These are phyloP conservation scores for Crithidia sp. DNA, from an alignment of 208 protist genomes.

Conservation along the genomic window DNA sequence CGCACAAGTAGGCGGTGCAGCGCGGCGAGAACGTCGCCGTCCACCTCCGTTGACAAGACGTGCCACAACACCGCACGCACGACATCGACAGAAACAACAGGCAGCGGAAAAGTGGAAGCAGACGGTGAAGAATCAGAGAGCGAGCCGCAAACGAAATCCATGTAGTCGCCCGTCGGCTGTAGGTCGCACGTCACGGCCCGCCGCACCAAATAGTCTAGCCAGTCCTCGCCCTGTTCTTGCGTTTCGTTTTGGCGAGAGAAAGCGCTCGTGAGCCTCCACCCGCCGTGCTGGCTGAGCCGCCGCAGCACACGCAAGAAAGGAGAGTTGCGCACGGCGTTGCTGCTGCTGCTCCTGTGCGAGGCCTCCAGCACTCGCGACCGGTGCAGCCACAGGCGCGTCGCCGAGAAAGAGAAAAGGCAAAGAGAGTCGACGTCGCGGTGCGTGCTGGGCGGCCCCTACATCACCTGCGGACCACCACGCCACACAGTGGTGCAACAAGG, in stretches of 20 bases:
- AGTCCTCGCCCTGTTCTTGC: conserved; percentile 24
- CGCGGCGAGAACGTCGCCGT: conserved; percentile 32
- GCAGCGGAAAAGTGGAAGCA: neutral
- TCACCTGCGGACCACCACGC: conserved; percentile 16
- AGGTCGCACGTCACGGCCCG: conserved; percentile 15
- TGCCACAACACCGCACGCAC: conserved; percentile 55
- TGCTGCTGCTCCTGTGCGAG: neutral
- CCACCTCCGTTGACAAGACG: conserved; percentile 56
- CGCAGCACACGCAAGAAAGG: conserved; percentile 30
- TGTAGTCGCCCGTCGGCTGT: conserved; percentile 8
- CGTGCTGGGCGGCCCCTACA: neutral
- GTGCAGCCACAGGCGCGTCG: neutral
- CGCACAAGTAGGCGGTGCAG: conserved; percentile 29
- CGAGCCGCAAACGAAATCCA: neutral
- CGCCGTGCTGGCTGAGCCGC: conserved; percentile 14
- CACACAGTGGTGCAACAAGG: conserved; percentile 24
- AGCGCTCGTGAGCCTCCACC: conserved; percentile 4
- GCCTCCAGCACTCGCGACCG: neutral
- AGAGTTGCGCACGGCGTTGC: neutral
- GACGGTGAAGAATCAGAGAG: neutral
- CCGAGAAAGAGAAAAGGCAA: conserved; percentile 22
- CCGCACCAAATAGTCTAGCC: conserved; percentile 33
- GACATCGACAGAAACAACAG: neutral
- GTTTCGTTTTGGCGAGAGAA: neutral
- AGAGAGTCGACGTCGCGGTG: neutral